These are phyloP conservation scores for Zymoseptoria ardabiliae DNA, from an alignment of 2,329 filamentous ascomycete species.

Conservation along the genomic window DNA sequence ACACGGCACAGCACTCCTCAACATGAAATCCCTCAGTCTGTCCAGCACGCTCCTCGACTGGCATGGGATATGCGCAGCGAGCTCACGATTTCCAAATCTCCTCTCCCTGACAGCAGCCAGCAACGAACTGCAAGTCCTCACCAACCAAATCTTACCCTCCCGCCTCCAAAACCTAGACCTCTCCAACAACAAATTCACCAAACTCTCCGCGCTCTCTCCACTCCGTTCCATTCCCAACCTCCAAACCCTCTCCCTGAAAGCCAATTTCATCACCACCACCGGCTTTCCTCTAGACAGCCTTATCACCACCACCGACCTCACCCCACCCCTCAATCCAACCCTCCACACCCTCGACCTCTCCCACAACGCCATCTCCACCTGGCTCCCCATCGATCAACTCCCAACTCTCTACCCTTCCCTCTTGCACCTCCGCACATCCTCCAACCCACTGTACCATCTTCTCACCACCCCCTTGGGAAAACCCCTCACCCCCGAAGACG, in stretches of 20 bases:
- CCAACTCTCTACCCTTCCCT: conserved; percentile 63
- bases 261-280: conserved; percentile 57
- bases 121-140: conserved; percentile 32
- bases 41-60: conserved; percentile 41
- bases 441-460: conserved; percentile 74
- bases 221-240: conserved; percentile 53
- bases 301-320: neutral
- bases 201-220: conserved; percentile 50
- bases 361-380: conserved; percentile 46
- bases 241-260: conserved; percentile 56
- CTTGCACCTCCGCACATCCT: conserved; percentile 66
- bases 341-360: conserved; percentile 39
- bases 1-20: neutral
- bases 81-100: conserved; percentile 49
- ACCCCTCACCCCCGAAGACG: conserved; percentile 59
- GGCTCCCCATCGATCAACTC: conserved; percentile 68
- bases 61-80: conserved; percentile 35
- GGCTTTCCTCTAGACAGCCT: conserved; percentile 1
- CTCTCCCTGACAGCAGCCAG: conserved; percentile 41
- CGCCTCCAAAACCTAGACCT: conserved; percentile 59
- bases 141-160: conserved; percentile 34
- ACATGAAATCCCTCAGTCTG: conserved; percentile 34
- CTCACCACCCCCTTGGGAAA: conserved; percentile 37
- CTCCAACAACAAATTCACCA: conserved; percentile 63
- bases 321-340: conserved; percentile 25